Conservation (phyloP, 768 basidiomycete species). For the Xerocomellus dryophilus region DNA sequence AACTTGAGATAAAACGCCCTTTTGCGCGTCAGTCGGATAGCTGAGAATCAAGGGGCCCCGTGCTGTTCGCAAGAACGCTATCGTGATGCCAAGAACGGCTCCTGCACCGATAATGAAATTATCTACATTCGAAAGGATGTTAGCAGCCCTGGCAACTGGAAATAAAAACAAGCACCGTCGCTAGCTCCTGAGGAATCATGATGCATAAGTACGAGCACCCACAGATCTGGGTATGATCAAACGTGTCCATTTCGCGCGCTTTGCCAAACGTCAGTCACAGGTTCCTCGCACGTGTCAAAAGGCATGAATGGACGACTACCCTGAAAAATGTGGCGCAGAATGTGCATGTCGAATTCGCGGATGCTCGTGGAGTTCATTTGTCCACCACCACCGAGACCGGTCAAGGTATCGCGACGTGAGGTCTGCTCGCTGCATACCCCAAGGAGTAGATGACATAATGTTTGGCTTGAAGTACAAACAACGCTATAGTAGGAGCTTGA, state of each 20-base stretch:
- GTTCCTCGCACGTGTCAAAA: background rate
- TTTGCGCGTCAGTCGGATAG: no score
- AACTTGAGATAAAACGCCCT: no score
- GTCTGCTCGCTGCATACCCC: no score
- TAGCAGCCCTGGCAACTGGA: constrained; percentile 52
- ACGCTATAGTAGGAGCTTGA: no score
- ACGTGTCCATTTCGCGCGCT: constrained; percentile 69
- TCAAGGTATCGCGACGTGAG: no score
- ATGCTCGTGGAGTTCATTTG: constrained; percentile 61
- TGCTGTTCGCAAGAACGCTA: constrained; percentile 70
- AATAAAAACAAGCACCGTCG: background rate
- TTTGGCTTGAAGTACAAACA: no score
- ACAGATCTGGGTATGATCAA: constrained; percentile 77
- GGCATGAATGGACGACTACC: constrained; percentile 36
- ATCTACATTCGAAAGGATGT: constrained; percentile 58
- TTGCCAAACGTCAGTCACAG: background rate
- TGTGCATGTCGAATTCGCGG: constrained; percentile 72
- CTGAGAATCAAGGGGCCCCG: constrained; percentile 48
- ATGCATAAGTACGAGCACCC: constrained; percentile 68
- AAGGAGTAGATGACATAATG: no score
- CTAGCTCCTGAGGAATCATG: background rate
- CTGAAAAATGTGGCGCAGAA: constrained; percentile 67
- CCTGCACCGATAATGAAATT: constrained; percentile 68
- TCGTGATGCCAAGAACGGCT: constrained; percentile 68
- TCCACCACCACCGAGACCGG: no score